Conservation (phyloP, 225 moss, liverwort and hornwort genomes). For the Pseudoscleropodium purum region DNA sequence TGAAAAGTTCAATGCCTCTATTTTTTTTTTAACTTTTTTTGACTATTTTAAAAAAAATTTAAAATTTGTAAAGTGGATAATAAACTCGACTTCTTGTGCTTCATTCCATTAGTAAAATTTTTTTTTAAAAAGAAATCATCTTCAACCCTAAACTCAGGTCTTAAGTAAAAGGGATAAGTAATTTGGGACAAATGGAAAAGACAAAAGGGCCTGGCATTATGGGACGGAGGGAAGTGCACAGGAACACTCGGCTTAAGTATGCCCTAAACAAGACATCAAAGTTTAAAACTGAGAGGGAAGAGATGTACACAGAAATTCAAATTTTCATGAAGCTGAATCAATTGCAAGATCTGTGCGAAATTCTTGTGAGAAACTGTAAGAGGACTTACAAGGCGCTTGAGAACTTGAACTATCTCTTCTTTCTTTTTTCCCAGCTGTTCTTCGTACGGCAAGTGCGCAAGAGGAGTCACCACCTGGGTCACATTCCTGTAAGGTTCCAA, state of each 20-base stretch:
- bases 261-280: background rate
- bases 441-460: conserved; percentile 64
- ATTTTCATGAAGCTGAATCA: background rate
- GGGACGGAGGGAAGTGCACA: background rate
- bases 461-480: conserved; percentile 89
- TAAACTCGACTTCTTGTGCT: background rate
- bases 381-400: conserved; percentile 83
- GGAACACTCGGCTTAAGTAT: background rate
- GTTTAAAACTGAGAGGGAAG: background rate
- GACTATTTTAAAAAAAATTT: too few species aligned
- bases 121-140: background rate
- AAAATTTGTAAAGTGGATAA: too few species aligned
- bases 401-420: conserved; percentile 67
- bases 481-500: conserved; percentile 68
- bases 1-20: background rate
- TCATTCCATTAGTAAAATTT: background rate
- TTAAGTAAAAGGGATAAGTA: background rate
- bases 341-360: background rate
- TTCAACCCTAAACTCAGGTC: background rate
- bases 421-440: conserved; percentile 79
- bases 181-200: background rate
- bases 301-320: background rate
- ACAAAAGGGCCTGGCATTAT: background rate
- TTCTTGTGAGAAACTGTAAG: background rate
- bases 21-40: too few species aligned